Evolutionary conservation across 1,284 basidiomycete genomes (phyloP).

Genomic region (Microbotryum intermedium): DNA sequence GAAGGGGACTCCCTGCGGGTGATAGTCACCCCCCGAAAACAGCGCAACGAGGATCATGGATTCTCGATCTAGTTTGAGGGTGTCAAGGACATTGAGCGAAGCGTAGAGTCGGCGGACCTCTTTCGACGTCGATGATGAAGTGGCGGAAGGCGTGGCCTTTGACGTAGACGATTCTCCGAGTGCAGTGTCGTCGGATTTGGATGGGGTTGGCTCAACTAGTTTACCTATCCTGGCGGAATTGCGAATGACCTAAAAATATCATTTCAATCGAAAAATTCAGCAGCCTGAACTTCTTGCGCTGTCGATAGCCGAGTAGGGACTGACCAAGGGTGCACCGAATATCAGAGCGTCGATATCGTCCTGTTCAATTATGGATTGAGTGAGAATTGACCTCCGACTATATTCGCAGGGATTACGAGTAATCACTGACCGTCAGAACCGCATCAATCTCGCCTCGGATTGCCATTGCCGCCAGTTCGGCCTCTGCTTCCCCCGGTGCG

Average conservation of each 20-base stretch:
- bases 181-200: too few species aligned
- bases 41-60: constrained; percentile 79
- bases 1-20: constrained; percentile 35
- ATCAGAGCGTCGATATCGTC: constrained; percentile 90
- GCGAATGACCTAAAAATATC: constrained; percentile 55
- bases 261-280: constrained; percentile 10
- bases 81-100: constrained; percentile 46
- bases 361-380: neutral
- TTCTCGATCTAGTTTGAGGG: constrained; percentile 56
- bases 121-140: neutral
- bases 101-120: neutral
- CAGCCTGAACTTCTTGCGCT: constrained; percentile 6
- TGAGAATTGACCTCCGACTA: neutral
- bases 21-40: constrained; percentile 84
- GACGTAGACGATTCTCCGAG: neutral
- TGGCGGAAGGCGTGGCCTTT: neutral
- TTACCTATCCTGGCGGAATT: constrained; percentile 46
- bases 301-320: constrained; percentile 34
- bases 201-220: too few species aligned
- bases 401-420: neutral
- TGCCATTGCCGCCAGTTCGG: constrained; percentile 83
- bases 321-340: constrained; percentile 71
- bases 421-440: constrained; percentile 52
- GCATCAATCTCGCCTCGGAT: constrained; percentile 73
- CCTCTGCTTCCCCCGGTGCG: constrained; percentile 94